Evolutionary conservation across 2,329 filamentous ascomycete genomes (phyloP).

Genomic region (Pseudopithomyces chartarum): DNA sequence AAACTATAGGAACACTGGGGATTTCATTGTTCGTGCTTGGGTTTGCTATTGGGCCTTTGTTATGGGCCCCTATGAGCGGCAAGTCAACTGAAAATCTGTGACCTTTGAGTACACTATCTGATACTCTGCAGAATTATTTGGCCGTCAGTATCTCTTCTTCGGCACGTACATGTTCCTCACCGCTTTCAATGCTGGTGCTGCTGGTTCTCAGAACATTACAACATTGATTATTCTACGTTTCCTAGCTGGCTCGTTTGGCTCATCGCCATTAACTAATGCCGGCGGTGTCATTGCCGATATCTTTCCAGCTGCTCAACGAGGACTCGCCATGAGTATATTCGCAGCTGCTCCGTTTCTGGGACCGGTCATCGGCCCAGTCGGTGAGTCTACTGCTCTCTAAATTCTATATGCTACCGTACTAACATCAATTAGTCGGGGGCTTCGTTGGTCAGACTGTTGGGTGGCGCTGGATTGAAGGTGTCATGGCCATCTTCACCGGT

Average conservation of each 20-base stretch:
- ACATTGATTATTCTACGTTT: slow-evolving; percentile 52
- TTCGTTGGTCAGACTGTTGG: slow-evolving; percentile 21
- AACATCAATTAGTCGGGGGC: slow-evolving; percentile 50
- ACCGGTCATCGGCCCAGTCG: slow-evolving; percentile 54
- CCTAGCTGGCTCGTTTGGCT: slow-evolving; percentile 48
- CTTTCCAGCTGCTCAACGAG: slow-evolving; percentile 40
- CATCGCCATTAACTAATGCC: slow-evolving; percentile 51
- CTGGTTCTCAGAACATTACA: slow-evolving; percentile 49
- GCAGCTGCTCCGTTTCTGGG: slow-evolving; percentile 53
- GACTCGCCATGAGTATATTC: slow-evolving; percentile 53
- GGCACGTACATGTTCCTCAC: slow-evolving; percentile 33
- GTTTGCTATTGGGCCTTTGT: slow-evolving; percentile 64
- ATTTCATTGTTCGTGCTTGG: slow-evolving; percentile 68
- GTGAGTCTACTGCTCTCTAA: slow-evolving; percentile 51
- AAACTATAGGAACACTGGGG: slow-evolving; percentile 62
- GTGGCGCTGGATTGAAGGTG: slow-evolving; percentile 43
- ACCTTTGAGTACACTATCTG: slow-evolving; percentile 65
- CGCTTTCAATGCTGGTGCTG: slow-evolving; percentile 38
- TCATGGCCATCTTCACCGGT: slow-evolving; percentile 60
- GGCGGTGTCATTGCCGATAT: slow-evolving; percentile 46
- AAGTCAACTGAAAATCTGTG: background rate
- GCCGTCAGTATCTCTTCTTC: slow-evolving; percentile 43
- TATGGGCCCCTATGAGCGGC: slow-evolving; percentile 62
- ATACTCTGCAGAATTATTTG: slow-evolving; percentile 58
- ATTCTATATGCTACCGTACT: slow-evolving; percentile 53